phyloP scores from a whole-genome alignment of 805 yeast species.

The Candida taoyuanica region DNA sequence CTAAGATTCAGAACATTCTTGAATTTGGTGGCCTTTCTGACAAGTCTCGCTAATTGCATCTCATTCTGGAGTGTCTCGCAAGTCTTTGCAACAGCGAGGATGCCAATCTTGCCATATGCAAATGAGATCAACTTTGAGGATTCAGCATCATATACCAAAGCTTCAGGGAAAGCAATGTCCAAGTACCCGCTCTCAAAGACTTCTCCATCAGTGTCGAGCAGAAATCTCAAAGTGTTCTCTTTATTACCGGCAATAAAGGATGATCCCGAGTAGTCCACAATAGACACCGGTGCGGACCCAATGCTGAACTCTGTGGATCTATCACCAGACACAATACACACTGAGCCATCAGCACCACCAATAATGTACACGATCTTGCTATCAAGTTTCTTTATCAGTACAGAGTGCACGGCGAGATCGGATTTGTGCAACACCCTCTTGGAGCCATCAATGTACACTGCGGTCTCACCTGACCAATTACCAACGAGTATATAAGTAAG shows the following conservation, averaged over 20 bases:
- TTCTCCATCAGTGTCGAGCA: constrained; percentile 3
- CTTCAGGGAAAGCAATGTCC: constrained; percentile 14
- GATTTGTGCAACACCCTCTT: constrained; percentile 5
- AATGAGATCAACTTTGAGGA: not conserved
- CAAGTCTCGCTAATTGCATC: constrained; percentile 8
- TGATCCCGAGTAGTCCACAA: constrained; percentile 9
- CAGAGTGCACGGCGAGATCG: constrained; percentile 18
- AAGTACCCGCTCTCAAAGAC: constrained; percentile 18
- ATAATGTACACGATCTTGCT: constrained; percentile 6
- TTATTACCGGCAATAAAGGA: constrained; percentile 16
- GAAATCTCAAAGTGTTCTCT: constrained; percentile 16
- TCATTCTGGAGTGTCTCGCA: constrained; percentile 9
- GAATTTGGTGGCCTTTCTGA: constrained; percentile 20
- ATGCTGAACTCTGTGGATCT: constrained; percentile 7
- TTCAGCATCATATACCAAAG: constrained; percentile 1
- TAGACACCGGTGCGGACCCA: constrained; percentile 24
- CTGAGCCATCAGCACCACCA: constrained; percentile 26
- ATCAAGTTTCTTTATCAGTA: constrained; percentile 11
- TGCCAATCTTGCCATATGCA: not conserved
- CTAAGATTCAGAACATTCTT: constrained; percentile 22
- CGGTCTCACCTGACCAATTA: constrained; percentile 23
- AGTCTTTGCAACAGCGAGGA: not conserved
- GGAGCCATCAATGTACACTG: constrained; percentile 7
- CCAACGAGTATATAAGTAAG: constrained; percentile 15
- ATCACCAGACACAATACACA: constrained; percentile 1